Evolutionary conservation across 2,329 filamentous ascomycete genomes (phyloP).

Genomic region (Madurella mycetomatis): DNA sequence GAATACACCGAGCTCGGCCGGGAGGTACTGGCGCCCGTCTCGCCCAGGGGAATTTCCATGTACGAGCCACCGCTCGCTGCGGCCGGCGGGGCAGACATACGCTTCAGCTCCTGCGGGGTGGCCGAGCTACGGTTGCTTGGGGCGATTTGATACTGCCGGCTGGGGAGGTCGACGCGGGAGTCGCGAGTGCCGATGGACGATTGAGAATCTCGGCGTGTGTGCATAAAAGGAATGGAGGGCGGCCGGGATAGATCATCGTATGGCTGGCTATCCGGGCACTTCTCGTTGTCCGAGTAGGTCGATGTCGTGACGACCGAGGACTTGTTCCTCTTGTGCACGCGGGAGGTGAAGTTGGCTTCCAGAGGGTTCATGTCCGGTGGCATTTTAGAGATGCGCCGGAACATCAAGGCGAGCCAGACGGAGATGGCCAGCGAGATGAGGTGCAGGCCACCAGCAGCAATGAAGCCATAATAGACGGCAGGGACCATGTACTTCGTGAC

Average conservation of each 20-base stretch:
- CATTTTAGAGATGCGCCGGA: slow-evolving; percentile 74
- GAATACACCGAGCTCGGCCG: slow-evolving; percentile 30
- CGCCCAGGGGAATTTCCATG: slow-evolving; percentile 44
- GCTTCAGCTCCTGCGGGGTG: slow-evolving; percentile 44
- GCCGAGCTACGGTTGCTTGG: slow-evolving; percentile 40
- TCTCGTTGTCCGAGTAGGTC: slow-evolving; percentile 49
- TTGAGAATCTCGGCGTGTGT: slow-evolving; percentile 65
- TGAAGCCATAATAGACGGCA: slow-evolving; percentile 64
- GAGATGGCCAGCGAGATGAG: slow-evolving; percentile 65
- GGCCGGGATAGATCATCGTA: slow-evolving; percentile 45
- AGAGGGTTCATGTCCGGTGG: slow-evolving; percentile 95
- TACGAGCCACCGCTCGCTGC: slow-evolving; percentile 42
- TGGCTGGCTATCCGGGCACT: slow-evolving; percentile 44
- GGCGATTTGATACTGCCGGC: slow-evolving; percentile 50
- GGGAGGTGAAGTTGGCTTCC: slow-evolving; percentile 76
- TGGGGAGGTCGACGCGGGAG: slow-evolving; percentile 52
- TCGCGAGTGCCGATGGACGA: slow-evolving; percentile 48
- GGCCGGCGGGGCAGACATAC: slow-evolving; percentile 38
- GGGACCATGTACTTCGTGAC: slow-evolving; percentile 58
- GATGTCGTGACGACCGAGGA: slow-evolving; percentile 48
- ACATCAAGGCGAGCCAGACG: slow-evolving; percentile 70
- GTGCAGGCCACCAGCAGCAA: slow-evolving; percentile 63
- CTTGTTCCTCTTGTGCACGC: slow-evolving; percentile 71
- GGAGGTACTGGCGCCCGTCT: slow-evolving; percentile 28
- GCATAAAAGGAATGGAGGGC: slow-evolving; percentile 69